Evolutionary conservation across 1,284 basidiomycete genomes (phyloP), one percentile per base, ranked within the genome.

Genomic region (Testicularia cyperi): DNA sequence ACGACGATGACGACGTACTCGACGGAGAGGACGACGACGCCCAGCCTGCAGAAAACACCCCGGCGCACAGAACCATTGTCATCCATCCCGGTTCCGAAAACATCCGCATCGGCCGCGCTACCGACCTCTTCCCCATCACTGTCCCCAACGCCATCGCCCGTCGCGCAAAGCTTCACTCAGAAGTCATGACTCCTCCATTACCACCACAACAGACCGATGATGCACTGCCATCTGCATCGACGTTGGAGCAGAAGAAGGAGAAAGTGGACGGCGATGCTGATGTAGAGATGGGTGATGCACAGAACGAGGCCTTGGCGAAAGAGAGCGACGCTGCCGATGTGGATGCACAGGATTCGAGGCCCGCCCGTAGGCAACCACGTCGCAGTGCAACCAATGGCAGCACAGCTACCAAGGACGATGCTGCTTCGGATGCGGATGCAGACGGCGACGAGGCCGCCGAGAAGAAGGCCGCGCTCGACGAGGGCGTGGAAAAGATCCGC

Each of bases 41-140:
- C 15, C 57, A 65, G 31, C 52, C 48, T 23, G 44, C 38, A 12
- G 52, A 58, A 23, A 45, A 61, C 33, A 48, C 53, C 2, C 52
- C 62, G 5, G 67, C 58, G 5, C 38, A 63, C 20, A 53, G 36
- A 38, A 81, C 79, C 18, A 78, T 99, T 46, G 87, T 99, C 27
- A 88, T 99, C 44, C 95, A 99, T 70, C 91, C 90, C 2, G 95
- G 95, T 19, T 92, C 92, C 2, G 83, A 88, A 21, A 86, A 81
- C 69, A 79, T 96, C 25, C 85, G 91, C 21, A 85, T 99, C 35
- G 95, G 95, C 20, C 84, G 85, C 68, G 91, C 92, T 0, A 88
- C 86, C n/a, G 92, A 96, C 70, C 84, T 88, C 21, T 85, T 82
- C 25, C 92, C 91, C 9, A 72, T 85, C 19, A 77, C 83, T 8